Conservation (phyloP, 2,329 filamentous ascomycete species). For the Aspergillus persii region DNA sequence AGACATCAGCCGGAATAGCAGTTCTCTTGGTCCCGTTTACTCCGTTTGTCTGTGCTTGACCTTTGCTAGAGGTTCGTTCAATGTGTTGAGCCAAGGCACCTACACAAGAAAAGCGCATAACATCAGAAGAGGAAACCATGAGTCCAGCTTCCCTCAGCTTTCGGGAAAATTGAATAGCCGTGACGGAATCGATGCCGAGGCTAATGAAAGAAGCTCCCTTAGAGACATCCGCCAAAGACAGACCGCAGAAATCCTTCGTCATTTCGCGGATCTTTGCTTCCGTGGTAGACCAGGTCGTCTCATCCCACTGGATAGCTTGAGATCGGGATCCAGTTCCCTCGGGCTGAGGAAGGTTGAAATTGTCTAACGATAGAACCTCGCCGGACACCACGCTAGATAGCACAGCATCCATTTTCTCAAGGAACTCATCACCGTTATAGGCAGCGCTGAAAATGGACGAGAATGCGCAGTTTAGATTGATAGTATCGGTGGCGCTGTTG, state of each 20-base stretch:
- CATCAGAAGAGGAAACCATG: slow-evolving; percentile 32
- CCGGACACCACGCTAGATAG: slow-evolving; percentile 26
- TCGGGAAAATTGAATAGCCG: slow-evolving; percentile 33
- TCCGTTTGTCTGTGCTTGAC: slow-evolving; percentile 7
- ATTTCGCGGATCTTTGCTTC: slow-evolving; percentile 25
- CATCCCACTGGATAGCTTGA: slow-evolving; percentile 17
- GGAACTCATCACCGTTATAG: slow-evolving; percentile 23
- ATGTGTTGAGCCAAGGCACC: slow-evolving; percentile 24
- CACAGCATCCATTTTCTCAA: slow-evolving; percentile 34
- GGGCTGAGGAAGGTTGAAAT: slow-evolving; percentile 19
- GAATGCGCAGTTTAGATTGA: slow-evolving; percentile 26
- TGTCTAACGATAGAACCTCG: slow-evolving; percentile 22
- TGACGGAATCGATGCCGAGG: slow-evolving; percentile 34
- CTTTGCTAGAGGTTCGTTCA: slow-evolving; percentile 6
- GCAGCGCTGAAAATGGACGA: slow-evolving; percentile 25
- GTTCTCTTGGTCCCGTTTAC: background rate
- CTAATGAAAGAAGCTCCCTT: slow-evolving; percentile 33
- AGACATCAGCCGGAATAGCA: slow-evolving; percentile 5
- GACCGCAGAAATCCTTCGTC: slow-evolving; percentile 22
- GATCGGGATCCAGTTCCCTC: background rate
- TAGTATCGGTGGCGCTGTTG: slow-evolving; percentile 17
- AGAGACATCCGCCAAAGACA: slow-evolving; percentile 22
- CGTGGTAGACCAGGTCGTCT: slow-evolving; percentile 19
- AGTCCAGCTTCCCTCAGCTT: slow-evolving; percentile 28
- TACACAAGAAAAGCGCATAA: slow-evolving; percentile 34